Base-by-base conservation (phyloP, 306 rosid genomes). In the Boehmeria nivea region DNA sequence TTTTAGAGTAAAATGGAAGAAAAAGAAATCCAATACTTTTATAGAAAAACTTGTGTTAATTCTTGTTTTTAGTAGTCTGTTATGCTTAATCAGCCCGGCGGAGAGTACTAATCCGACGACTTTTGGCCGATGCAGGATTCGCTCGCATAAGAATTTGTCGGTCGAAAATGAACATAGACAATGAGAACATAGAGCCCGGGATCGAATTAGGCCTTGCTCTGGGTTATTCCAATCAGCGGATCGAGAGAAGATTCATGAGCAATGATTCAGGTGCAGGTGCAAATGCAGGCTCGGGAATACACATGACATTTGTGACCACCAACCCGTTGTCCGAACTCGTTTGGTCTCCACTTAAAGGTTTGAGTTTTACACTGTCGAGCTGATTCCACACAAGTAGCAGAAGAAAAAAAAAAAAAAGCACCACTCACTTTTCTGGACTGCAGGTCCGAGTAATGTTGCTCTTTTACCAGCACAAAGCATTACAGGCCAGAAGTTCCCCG, bases 181-280 rank as follows among this genome's bases (percentile, higher is more conserved):
- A 60, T 56, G 75, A 76, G 64, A 72, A 66, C 67, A 36, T 43
- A 68, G 84, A 87, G 45, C 72, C 87, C 6, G 75, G 60, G 59
- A 66, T 62, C 21, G 87, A 79, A 73, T 63, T 81, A 59, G 85
- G 73, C 57, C 85, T 78, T 37, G 59, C 54, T 46, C 47, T 68
- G 67, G 68, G 75, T 43, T 61, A 75, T 68, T 69, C 80, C 23
- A 67, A 66, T 50, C 72, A 66, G 6, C 57, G 55, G 67, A 49
- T 42, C 59, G 56, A 72, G 75, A 56, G 72, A 57, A 53, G 24
- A 13, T 54, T 40, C 45, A 40, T 72, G 76, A 67, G 53, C 27
- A 65, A 66, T 66, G 81, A 73, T 31, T 59, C 70, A 37, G 80
- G 96, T 87, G 98, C 86, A 91, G 94, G 94, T 87, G 98, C 93